Evolutionary conservation across 2,329 filamentous ascomycete species (phyloP).

Genomic region (Hypoxylon sp.): DNA sequence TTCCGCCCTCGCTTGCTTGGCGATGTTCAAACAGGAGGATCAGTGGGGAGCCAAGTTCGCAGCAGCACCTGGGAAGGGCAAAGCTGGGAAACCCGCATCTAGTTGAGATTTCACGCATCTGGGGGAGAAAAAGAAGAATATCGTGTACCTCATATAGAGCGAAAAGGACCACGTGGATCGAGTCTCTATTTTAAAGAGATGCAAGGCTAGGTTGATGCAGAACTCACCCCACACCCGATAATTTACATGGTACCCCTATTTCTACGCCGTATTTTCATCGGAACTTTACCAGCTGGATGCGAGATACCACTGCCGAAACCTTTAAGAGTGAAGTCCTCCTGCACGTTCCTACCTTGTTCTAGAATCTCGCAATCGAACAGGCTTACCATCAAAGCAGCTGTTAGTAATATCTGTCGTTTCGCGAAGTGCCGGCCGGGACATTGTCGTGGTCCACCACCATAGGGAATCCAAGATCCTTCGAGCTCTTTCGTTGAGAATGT

Average conservation of each 20-base stretch:
- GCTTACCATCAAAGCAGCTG: conserved; percentile 41
- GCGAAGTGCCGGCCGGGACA: conserved; percentile 54
- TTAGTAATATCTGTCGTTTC: conserved; percentile 53
- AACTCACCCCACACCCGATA: neutral
- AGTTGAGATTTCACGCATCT: neutral
- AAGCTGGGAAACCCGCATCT: conserved; percentile 51
- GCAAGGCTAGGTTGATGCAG: neutral
- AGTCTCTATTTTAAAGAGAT: neutral
- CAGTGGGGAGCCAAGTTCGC: conserved; percentile 67
- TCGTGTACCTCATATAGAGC: neutral
- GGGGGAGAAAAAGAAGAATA: neutral
- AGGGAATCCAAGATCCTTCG: conserved; percentile 53
- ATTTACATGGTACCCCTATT: conserved; percentile 23
- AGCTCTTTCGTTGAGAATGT: conserved; percentile 50
- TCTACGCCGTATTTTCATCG: conserved; percentile 45
- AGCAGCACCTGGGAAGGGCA: conserved; percentile 64
- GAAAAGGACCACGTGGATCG: neutral
- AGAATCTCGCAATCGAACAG: conserved; percentile 51
- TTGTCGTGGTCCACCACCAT: conserved; percentile 51
- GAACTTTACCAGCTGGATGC: conserved; percentile 46
- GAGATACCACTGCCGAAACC: conserved; percentile 52
- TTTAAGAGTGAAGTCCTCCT: conserved; percentile 50
- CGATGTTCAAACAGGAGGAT: conserved; percentile 68
- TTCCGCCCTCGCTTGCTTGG: conserved; percentile 64
- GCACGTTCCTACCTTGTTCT: conserved; percentile 37